Conservation (phyloP, 495 filamentous ascomycete species). For the Cenococcum geophilum region DNA sequence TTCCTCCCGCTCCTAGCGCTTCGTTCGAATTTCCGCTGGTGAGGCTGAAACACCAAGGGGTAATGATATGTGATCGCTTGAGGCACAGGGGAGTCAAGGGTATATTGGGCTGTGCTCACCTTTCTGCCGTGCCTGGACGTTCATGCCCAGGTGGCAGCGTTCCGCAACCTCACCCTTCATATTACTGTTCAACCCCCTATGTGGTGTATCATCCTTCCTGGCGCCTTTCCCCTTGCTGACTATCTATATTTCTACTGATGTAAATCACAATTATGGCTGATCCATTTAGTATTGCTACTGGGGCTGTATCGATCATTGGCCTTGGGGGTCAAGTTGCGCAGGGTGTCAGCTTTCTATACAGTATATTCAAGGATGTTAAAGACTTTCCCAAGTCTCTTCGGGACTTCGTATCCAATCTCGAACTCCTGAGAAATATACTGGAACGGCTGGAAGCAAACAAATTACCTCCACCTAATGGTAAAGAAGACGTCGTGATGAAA, state of each 20-base stretch:
- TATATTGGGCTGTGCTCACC: too few relatives aligned
- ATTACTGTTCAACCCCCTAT: neutral
- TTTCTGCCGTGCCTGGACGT: too few relatives aligned
- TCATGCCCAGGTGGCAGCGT: too few relatives aligned
- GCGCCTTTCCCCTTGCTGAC: neutral
- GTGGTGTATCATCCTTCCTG: neutral
- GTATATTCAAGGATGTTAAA: neutral
- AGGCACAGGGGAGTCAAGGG: neutral
- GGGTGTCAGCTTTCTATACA: neutral
- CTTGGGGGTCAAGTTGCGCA: neutral
- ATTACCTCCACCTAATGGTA: neutral
- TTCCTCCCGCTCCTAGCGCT: too few relatives aligned
- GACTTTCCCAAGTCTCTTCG: neutral
- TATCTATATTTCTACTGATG: neutral
- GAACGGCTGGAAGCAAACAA: neutral
- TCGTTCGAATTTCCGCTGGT: neutral
- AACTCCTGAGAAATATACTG: neutral
- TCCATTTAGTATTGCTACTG: neutral
- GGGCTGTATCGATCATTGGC: neutral
- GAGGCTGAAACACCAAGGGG: neutral
- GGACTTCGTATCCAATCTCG: neutral
- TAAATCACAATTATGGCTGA: neutral
- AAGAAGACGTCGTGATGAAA: neutral
- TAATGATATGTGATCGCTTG: neutral
- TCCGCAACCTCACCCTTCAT: too few relatives aligned